Percentiles rank a stretch among this genome's conserved stretches.
These are phyloP conservation scores for Schizosaccharomyces osmophilus DNA, from an alignment of 805 yeast genomes.

Conservation along the genomic window DNA sequence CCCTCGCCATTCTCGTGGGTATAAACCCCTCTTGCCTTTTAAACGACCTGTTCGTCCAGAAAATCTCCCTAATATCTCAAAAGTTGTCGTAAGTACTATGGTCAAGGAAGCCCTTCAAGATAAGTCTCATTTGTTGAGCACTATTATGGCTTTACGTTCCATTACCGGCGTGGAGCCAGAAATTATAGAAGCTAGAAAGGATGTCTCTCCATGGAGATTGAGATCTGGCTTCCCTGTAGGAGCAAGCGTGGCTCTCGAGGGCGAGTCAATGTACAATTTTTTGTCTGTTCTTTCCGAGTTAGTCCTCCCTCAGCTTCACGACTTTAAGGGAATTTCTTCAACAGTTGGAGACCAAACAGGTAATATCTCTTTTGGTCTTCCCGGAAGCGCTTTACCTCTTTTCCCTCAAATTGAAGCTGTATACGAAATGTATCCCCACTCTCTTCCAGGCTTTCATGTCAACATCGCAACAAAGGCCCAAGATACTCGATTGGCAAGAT, in stretches of 20 bases:
- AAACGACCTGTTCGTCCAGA: slow-evolving; percentile 37
- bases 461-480: slow-evolving; percentile 73
- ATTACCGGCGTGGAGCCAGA: slow-evolving; percentile 77
- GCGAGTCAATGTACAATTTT: slow-evolving; percentile 68
- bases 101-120: slow-evolving; percentile 30
- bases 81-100: slow-evolving; percentile 53
- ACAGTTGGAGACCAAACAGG: slow-evolving; percentile 68
- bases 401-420: slow-evolving; percentile 89
- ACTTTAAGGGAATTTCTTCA: slow-evolving; percentile 54
- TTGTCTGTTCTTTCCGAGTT: slow-evolving; percentile 67
- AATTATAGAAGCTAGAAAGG: slow-evolving; percentile 46
- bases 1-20: slow-evolving; percentile 49
- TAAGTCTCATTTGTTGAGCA: slow-evolving; percentile 2
- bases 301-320: slow-evolving; percentile 79
- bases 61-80: slow-evolving; percentile 47
- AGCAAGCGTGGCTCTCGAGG: slow-evolving; percentile 52
- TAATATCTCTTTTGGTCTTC: slow-evolving; percentile 62
- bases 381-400: slow-evolving; percentile 45
- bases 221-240: slow-evolving; percentile 83
- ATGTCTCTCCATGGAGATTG: slow-evolving; percentile 65
- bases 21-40: slow-evolving; percentile 48
- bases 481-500: slow-evolving; percentile 67
- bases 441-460: slow-evolving; percentile 60
- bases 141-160: slow-evolving; percentile 53
- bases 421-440: slow-evolving; percentile 59